Percentiles rank a stretch among this genome's conserved stretches.
These are phyloP conservation scores for Erythrophleum fordii DNA, from an alignment of 306 rosid species.

Conservation along the genomic window DNA sequence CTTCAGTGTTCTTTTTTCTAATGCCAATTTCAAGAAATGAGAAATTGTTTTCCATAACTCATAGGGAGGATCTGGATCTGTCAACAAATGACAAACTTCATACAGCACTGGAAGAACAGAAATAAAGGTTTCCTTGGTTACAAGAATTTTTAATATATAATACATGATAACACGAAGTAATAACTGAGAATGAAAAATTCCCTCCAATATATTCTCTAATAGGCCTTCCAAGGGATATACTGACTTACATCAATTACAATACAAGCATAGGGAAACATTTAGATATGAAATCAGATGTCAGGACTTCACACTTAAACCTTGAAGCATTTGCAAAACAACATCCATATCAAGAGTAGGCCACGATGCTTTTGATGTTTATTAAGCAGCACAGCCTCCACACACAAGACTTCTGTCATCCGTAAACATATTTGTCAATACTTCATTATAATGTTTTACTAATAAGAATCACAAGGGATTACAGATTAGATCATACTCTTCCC, in stretches of 20 bases:
- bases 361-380: conserved; percentile 25
- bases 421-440: conserved; percentile 27
- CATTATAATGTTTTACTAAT: no score
- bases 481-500: not conserved
- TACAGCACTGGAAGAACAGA: not conserved
- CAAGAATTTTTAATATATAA: conserved; percentile 29
- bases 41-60: not conserved
- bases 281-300: conserved; percentile 43
- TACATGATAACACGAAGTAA: conserved; percentile 25
- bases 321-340: conserved; percentile 40
- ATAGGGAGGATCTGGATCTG: not conserved
- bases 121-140: conserved; percentile 9
- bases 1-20: not conserved
- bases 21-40: not conserved
- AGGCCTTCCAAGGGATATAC: not conserved
- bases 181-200: conserved; percentile 82
- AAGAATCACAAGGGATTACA: not conserved
- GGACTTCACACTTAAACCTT: conserved; percentile 42
- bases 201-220: conserved; percentile 47
- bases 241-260: conserved; percentile 42
- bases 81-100: not conserved
- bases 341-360: conserved; percentile 31
- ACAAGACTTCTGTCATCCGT: conserved; percentile 61
- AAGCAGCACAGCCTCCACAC: conserved; percentile 85
- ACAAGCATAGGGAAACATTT: conserved; percentile 32